A percentile compares a stretch with the other conserved stretches of the same genome.
Evolutionary conservation across 192 early-diverging fungal species (phyloP).

Genomic region (Cladochytrium replicatum): DNA sequence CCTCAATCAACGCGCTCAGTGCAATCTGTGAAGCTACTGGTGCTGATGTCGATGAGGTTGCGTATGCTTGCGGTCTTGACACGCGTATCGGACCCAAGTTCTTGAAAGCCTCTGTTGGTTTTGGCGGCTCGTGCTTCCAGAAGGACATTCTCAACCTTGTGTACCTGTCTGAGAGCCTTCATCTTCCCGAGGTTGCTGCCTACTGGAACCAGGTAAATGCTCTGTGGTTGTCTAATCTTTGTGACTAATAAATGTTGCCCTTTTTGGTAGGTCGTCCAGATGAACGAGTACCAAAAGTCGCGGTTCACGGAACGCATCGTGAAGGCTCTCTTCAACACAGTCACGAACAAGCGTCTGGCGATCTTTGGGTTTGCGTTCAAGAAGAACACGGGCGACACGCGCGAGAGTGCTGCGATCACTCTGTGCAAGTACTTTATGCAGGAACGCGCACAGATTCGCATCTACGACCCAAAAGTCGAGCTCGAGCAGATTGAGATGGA

Average conservation of each 20-base stretch:
- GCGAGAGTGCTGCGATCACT: slow-evolving; percentile 65
- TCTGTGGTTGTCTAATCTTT: not conserved
- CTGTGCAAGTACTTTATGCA: slow-evolving; percentile 57
- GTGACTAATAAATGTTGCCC: not conserved
- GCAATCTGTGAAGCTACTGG: slow-evolving; percentile 69
- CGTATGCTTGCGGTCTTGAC: slow-evolving; percentile 64
- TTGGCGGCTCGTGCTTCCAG: slow-evolving; percentile 75
- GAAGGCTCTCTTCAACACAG: slow-evolving; percentile 44
- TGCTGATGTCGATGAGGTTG: slow-evolving; percentile 63
- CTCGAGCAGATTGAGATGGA: slow-evolving; percentile 53
- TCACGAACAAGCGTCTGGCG: slow-evolving; percentile 54
- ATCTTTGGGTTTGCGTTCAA: slow-evolving; percentile 73
- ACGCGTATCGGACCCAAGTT: slow-evolving; percentile 63
- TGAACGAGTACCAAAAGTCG: slow-evolving; percentile 70
- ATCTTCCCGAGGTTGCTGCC: slow-evolving; percentile 62
- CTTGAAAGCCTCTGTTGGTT: slow-evolving; percentile 66
- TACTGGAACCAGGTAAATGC: slow-evolving; percentile 58
- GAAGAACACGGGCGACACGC: slow-evolving; percentile 69
- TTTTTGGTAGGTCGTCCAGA: slow-evolving; percentile 38
- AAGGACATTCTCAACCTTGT: slow-evolving; percentile 71
- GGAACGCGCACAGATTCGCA: slow-evolving; percentile 45
- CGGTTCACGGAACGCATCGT: slow-evolving; percentile 59
- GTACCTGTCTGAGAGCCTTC: slow-evolving; percentile 59
- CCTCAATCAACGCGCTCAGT: slow-evolving; percentile 65
- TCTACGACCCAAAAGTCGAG: slow-evolving; percentile 73